A percentile compares a stretch with the other conserved stretches of the same genome.
Evolutionary conservation across 352 stramenopile genomes (phyloP).

Genomic region (Phytophthora hibernalis): DNA sequence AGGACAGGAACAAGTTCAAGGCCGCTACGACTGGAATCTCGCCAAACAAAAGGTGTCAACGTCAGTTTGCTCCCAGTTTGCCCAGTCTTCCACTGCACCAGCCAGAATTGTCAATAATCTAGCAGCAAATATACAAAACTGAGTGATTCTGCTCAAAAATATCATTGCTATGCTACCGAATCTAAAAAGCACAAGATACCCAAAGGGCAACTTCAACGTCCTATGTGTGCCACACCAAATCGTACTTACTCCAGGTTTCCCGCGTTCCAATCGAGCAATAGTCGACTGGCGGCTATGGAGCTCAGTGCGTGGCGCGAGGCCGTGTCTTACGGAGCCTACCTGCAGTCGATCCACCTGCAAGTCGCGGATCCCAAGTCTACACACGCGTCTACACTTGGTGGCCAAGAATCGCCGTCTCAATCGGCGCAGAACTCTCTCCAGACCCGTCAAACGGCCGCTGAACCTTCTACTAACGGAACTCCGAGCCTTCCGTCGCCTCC

Average conservation of each 20-base stretch:
- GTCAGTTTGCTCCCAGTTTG: too few species aligned
- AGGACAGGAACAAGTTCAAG: neutral
- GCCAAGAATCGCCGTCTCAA: constrained; percentile 12
- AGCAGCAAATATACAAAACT: too few species aligned
- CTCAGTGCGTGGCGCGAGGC: constrained; percentile 42
- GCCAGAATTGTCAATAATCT: neutral
- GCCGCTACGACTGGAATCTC: neutral
- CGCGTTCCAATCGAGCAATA: neutral
- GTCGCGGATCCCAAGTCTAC: constrained; percentile 12
- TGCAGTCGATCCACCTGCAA: constrained; percentile 58
- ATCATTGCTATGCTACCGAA: too few species aligned
- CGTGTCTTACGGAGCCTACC: constrained; percentile 48
- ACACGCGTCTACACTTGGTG: neutral
- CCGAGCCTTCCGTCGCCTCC: neutral
- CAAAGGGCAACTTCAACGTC: neutral
- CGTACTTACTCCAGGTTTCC: neutral
- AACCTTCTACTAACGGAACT: constrained; percentile 11
- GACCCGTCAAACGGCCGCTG: neutral
- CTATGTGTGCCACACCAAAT: neutral
- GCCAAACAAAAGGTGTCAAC: neutral
- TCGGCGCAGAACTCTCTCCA: constrained; percentile 17
- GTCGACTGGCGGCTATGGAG: constrained; percentile 31
- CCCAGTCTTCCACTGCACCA: neutral
- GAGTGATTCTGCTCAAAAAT: too few species aligned
- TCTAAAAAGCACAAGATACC: too few species aligned